Evolutionary conservation across 1,284 basidiomycete species (phyloP), one percentile per base, ranked within the genome.

Genomic region (Ceratobasidium theobromae): DNA sequence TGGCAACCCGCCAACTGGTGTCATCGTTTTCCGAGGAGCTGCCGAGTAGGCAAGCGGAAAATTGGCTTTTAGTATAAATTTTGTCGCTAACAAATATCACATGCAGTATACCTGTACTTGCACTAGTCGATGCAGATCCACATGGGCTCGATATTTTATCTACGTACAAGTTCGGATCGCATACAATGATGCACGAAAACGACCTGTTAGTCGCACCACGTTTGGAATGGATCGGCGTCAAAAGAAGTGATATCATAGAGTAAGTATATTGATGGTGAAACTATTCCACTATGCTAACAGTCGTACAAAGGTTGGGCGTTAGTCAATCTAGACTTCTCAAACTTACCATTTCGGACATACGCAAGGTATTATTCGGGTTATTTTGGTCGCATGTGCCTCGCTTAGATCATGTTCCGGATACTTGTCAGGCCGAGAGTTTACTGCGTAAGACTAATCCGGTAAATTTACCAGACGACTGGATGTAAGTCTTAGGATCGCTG

Each of bases 91-190:
- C 49, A 21, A 38, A 53, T 48, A 18, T 1, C 38, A 35, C 58
- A 60, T 14, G 66, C 65, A 93, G 89, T 12, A 79, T 91, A 32
- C 88, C 86, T 0, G 81, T 95, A 49, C 75, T 89, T 60, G 87
- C 83, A 0, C 76, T 97, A n/a, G 88, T 96, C 3, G 95, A 98
- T 72, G 89, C 84, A 0, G 95, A 98, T 74, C 87, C 94, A 0
- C 91, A 91, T 74, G 95, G 95, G 1, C 75, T 97, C 41, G 91
- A 94, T 69, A 96, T 98, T 68, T 81, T 93, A 1, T 89, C 89
- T 0, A 88, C 91, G 2, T 97, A 94, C 77, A 88, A 84, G 70
- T 84, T 85, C 68, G 88, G 89, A 12, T 90, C 88, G 70, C 75
- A 74, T 58, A 78, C 76, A 46, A 78, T 91, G 75, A 77, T 78